These are phyloP conservation scores for Ajuga chamaepitys DNA, from an alignment of 257 asterid species.

Conservation along the genomic window DNA sequence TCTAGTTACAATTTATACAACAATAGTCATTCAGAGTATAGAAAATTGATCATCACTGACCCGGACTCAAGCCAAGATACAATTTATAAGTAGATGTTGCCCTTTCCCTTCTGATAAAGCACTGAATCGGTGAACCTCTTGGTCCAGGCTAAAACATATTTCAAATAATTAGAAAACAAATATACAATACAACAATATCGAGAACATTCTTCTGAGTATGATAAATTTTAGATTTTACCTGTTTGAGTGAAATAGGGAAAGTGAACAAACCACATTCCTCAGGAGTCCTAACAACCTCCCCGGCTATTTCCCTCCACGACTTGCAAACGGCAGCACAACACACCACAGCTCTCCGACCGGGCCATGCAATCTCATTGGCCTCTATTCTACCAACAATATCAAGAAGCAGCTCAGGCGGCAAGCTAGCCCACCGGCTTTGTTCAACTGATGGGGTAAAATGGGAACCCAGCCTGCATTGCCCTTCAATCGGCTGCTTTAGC, in stretches of 20 bases:
- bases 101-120: slow-evolving; percentile 74
- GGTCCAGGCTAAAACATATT: slow-evolving; percentile 54
- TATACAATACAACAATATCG: not conserved
- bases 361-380: slow-evolving; percentile 48
- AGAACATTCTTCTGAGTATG: not conserved
- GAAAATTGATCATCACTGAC: slow-evolving; percentile 24
- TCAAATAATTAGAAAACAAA: not conserved
- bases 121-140: slow-evolving; percentile 57
- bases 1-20: not conserved
- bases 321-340: slow-evolving; percentile 58
- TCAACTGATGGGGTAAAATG: slow-evolving; percentile 23
- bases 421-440: slow-evolving; percentile 44
- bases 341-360: slow-evolving; percentile 48
- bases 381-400: slow-evolving; percentile 51
- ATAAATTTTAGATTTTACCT: too few species aligned
- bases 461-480: slow-evolving; percentile 20
- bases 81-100: slow-evolving; percentile 46
- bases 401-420: slow-evolving; percentile 54
- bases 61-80: slow-evolving; percentile 70
- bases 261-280: slow-evolving; percentile 66
- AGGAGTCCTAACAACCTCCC: slow-evolving; percentile 48
- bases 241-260: slow-evolving; percentile 68
- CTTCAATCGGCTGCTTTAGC: slow-evolving; percentile 23
- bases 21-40: not conserved
- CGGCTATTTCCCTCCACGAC: slow-evolving; percentile 59